Percentiles rank a stretch among this genome's conserved stretches.
Evolutionary conservation across 2,329 filamentous ascomycete species (phyloP).

Genomic region (Scedosporium aurantiacum): DNA sequence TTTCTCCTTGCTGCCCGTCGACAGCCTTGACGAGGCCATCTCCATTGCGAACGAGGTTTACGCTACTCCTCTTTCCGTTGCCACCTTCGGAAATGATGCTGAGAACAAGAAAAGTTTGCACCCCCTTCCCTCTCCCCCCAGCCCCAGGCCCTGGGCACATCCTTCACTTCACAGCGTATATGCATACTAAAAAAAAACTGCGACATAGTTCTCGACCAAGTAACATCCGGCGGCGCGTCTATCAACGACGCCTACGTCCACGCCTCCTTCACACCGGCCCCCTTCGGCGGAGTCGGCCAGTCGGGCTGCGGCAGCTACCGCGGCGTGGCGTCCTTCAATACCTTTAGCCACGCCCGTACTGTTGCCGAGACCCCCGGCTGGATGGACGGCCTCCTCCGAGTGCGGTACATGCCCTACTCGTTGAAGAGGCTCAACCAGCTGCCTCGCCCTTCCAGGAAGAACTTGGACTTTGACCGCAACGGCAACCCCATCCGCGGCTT

Average conservation of each 20-base stretch:
- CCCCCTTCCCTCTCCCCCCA: not conserved
- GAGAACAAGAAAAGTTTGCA: conserved; percentile 63
- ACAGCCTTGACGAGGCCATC: conserved; percentile 77
- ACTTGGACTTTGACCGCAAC: conserved; percentile 52
- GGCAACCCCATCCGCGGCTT: conserved; percentile 40
- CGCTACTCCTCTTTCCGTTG: conserved; percentile 72
- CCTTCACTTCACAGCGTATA: conserved; percentile 14
- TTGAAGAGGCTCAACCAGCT: conserved; percentile 32
- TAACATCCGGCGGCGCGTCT: conserved; percentile 57
- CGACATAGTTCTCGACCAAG: conserved; percentile 42
- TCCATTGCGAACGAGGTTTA: conserved; percentile 69
- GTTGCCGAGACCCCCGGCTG: conserved; percentile 53
- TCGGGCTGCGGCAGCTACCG: conserved; percentile 69
- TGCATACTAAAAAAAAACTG: conserved; percentile 1
- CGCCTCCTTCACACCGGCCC: conserved; percentile 55
- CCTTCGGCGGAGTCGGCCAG: conserved; percentile 76
- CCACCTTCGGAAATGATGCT: conserved; percentile 70
- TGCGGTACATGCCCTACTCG: conserved; percentile 57
- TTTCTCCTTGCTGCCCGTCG: conserved; percentile 68
- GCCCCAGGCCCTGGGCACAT: not conserved
- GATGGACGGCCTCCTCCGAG: conserved; percentile 55
- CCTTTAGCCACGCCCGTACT: conserved; percentile 49
- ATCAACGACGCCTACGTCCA: conserved; percentile 62
- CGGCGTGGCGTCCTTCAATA: conserved; percentile 62
- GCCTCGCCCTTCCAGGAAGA: conserved; percentile 27